Percentiles rank a stretch among this genome's conserved stretches.
These are phyloP conservation scores for Aspergillus pseudoglaucus DNA, from an alignment of 2,329 filamentous ascomycete genomes.

Conservation along the genomic window DNA sequence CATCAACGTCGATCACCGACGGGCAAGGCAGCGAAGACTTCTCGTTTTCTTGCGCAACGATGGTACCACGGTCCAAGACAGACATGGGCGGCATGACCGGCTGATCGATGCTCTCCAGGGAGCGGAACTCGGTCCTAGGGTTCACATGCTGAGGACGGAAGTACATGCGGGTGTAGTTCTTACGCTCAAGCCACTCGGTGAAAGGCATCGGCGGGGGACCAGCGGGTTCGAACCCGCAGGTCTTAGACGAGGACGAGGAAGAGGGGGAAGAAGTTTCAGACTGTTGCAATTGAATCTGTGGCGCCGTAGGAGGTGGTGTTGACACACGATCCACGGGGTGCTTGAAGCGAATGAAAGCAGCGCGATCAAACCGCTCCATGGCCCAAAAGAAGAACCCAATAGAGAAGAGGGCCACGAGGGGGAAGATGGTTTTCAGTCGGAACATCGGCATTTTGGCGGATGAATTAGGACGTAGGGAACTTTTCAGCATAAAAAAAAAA, in stretches of 20 bases:
- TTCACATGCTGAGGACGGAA: slow-evolving; percentile 33
- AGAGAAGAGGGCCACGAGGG: slow-evolving; percentile 31
- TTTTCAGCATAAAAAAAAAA: slow-evolving; percentile 25
- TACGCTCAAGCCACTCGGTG: slow-evolving; percentile 37
- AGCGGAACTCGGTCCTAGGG: slow-evolving; percentile 31
- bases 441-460: slow-evolving; percentile 34
- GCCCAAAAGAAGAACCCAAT: slow-evolving; percentile 37
- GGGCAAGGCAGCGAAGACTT: slow-evolving; percentile 31
- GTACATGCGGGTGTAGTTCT: slow-evolving; percentile 40
- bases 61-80: slow-evolving; percentile 33
- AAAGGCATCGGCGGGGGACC: slow-evolving; percentile 31
- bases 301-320: slow-evolving; percentile 9
- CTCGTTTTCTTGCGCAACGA: slow-evolving; percentile 28
- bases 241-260: slow-evolving; percentile 7
- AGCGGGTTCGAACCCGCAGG: slow-evolving; percentile 31
- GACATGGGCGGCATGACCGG: slow-evolving; percentile 34
- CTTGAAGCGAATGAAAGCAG: slow-evolving; percentile 31
- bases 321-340: slow-evolving; percentile 26
- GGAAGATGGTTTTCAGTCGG: slow-evolving; percentile 33
- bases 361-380: slow-evolving; percentile 34
- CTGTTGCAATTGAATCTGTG: slow-evolving; percentile 19
- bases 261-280: slow-evolving; percentile 1
- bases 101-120: slow-evolving; percentile 32
- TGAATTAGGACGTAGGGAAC: slow-evolving; percentile 12
- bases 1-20: slow-evolving; percentile 34